Evolutionary conservation across 2,329 filamentous ascomycete species (phyloP), one percentile per base, ranked within the genome.

Genomic region (Penicillium brasilianum): DNA sequence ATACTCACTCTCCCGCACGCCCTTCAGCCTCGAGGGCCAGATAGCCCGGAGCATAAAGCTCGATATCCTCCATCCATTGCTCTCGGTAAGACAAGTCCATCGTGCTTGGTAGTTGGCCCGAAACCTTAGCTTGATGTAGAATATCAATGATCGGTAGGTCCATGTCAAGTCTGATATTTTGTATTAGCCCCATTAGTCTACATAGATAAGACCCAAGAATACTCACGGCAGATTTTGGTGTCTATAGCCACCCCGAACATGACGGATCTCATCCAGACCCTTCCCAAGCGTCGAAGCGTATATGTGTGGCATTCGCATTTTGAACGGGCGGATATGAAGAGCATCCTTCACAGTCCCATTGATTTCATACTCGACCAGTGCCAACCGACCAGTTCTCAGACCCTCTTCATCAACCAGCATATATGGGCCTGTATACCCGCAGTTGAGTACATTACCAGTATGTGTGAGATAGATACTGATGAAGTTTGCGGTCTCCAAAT

Each of bases 1-100:
- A 53, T 53, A 53, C 50, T 53, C 34, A n/a, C n/a, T n/a, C n/a
- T 53, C 50, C 56, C 30, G 36, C 59, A 11, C 46, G 32, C 13
- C 59, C 55, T 36, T 30, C 55, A 13, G 61, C 61, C 44, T 64
- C 62, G 32, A 64, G 55, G 43, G 55, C 52, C 53, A 59, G 55
- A 52, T 62, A 62, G 18, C 62, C 62, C 13, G 57, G 57, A 37
- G 57, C 57, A 58, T 62, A 64, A 32, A 62, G 51, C 41, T 60
- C 60, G n/a, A 64, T 20, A 55, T 64, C 60, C 34, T 59, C 56
- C 25, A 57, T 50, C 62, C 60, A 62, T 54, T 64, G 60, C 46
- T 60, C 57, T 34, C 60, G 60, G 53, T 64, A 57, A 37, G 53
- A 62, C 51, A 64, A 18, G 39, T 32, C 10, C 57, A 59, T 48